A percentile compares a stretch with the other conserved stretches of the same genome.
Conservation (phyloP, 805 yeast genomes). For the Candida fluviatilis region DNA sequence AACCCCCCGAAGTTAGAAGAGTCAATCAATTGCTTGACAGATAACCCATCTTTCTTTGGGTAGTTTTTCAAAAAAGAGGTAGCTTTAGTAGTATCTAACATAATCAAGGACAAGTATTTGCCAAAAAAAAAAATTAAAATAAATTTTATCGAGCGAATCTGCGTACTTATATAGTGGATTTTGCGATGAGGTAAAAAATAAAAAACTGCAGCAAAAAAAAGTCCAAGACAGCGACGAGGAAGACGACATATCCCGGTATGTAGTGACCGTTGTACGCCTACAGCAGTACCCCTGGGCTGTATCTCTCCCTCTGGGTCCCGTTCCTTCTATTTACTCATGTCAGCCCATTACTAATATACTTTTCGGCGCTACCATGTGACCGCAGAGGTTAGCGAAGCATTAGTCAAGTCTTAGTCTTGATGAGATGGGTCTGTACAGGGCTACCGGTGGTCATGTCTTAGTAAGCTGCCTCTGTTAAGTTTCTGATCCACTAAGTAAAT, state of each 20-base stretch:
- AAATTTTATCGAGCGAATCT: neutral
- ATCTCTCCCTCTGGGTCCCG: too few species aligned
- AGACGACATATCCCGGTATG: neutral
- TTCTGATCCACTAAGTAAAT: too few species aligned
- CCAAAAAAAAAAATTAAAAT: constrained; percentile 7
- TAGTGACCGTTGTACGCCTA: too few species aligned
- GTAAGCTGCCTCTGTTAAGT: too few species aligned
- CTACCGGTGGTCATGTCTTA: too few species aligned
- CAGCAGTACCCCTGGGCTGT: too few species aligned
- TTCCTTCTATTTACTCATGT: too few species aligned
- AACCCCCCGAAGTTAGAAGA: constrained; percentile 89
- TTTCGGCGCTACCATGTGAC: too few species aligned
- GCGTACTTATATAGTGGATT: neutral
- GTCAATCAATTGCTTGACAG: constrained; percentile 81
- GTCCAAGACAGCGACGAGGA: neutral
- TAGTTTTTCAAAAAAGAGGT: constrained; percentile 62
- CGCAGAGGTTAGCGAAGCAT: too few species aligned
- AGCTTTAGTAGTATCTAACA: constrained; percentile 52
- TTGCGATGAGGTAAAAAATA: neutral
- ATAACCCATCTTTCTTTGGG: constrained; percentile 77
- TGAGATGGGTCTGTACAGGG: too few species aligned
- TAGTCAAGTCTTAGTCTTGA: too few species aligned
- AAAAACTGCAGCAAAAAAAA: neutral
- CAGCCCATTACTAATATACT: too few species aligned
- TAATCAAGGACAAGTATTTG: constrained; percentile 18